Evolutionary conservation across 208 protist species (phyloP).

Genomic region (Wallacemonas rigidus): DNA sequence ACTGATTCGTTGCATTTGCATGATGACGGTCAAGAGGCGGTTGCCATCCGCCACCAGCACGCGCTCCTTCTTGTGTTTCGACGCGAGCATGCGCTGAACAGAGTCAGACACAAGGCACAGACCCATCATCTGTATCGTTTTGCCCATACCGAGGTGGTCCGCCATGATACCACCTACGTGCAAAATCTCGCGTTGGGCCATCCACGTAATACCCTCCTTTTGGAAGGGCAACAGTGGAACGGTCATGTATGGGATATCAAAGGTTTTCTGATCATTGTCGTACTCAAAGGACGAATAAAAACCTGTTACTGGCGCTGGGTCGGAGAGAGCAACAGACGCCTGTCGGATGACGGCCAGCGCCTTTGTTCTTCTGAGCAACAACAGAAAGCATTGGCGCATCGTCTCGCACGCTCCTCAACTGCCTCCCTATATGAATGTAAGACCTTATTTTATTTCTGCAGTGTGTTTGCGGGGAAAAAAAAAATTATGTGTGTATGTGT

Average conservation of each 20-base stretch:
- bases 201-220: slow-evolving; percentile 91
- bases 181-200: slow-evolving; percentile 75
- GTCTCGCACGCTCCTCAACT: not conserved
- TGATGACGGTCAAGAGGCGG: slow-evolving; percentile 77
- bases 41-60: slow-evolving; percentile 47
- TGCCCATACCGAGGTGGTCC: slow-evolving; percentile 91
- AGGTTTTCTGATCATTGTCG: slow-evolving; percentile 48
- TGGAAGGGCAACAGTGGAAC: slow-evolving; percentile 84
- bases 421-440: not conserved
- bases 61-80: slow-evolving; percentile 31
- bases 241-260: slow-evolving; percentile 75
- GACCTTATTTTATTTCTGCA: no score
- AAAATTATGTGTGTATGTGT: not conserved
- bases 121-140: slow-evolving; percentile 93
- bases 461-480: not conserved
- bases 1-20: slow-evolving; percentile 82
- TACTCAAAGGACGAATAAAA: slow-evolving; percentile 89
- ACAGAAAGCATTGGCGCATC: slow-evolving; percentile 32
- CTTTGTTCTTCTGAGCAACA: slow-evolving; percentile 28
- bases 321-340: slow-evolving; percentile 40
- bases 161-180: slow-evolving; percentile 91
- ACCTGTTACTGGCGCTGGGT: slow-evolving; percentile 51
- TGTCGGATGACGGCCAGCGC: slow-evolving; percentile 39
- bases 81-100: slow-evolving; percentile 39
- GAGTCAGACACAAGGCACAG: slow-evolving; percentile 77